Base-by-base conservation (phyloP, 2,329 filamentous ascomycete species). In the Pseudophaeomoniella oleicola region DNA sequence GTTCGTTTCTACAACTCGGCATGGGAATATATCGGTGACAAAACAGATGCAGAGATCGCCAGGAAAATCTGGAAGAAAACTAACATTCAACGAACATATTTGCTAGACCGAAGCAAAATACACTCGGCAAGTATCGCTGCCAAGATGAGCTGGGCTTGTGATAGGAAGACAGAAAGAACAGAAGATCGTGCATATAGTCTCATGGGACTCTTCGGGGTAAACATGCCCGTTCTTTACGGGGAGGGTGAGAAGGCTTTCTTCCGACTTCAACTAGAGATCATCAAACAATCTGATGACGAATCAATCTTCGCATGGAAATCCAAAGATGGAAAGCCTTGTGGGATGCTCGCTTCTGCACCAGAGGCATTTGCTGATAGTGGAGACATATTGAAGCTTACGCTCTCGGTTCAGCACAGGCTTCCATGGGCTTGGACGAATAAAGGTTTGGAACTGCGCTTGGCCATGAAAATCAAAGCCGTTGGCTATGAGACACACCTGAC, bases 171-270 rank as follows among this genome's bases (percentile, higher is more conserved):
- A 5, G 42, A 44, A 1, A 37, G 43, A 29, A n/a, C 41, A 3
- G 47, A 50, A 27, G 50, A 52, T 32, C 37, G 35, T 1, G 49
- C 52, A 3, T 55, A 54, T 38, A 43, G 46, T 32, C 41, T 53
- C 9, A 27, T 54, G 10, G 51, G 51, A 2, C 9, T 52, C 0
- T 53, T 53, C 30, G 39, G 32, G 3, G 37, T 48, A 17, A 45
- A 44, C 32, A 48, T 49, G 44, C 44, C 44, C 3, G 30, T 45
- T 16, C 13, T 51, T 4, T 53, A 53, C 35, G 50, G 51, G 2
- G 51, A 52, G 34, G 45, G 50, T 2, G 34, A 42, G 19, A 32
- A 35, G 16, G 44, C 48, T 1, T 51, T 50, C 22, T 36, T 46
- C 6, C 34, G 50, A 10, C 42, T 53, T 0, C 49, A 53, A 36